phyloP scores from a whole-genome alignment of 2,329 filamentous ascomycete genomes.

The Xenoacremonium recifei region DNA sequence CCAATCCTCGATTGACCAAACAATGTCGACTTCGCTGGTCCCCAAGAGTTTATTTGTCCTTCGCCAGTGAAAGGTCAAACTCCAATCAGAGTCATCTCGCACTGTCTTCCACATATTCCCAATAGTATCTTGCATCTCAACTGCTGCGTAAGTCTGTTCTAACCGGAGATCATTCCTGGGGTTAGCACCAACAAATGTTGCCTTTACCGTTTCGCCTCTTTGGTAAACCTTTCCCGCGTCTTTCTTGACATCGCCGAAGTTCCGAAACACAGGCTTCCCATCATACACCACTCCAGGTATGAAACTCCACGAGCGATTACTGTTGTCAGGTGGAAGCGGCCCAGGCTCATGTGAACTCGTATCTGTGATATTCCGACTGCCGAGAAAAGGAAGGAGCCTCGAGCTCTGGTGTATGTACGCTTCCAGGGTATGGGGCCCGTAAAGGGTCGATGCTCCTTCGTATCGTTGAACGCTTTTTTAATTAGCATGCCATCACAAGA shows the following conservation, averaged over 20 bases:
- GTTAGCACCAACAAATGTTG: conserved; percentile 80
- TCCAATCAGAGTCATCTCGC: conserved; percentile 80
- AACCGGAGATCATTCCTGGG: conserved; percentile 81
- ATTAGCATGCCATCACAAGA: neutral
- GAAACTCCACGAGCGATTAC: conserved; percentile 71
- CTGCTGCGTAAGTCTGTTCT: conserved; percentile 72
- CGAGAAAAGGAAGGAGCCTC: conserved; percentile 59
- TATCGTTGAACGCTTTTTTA: conserved; percentile 69
- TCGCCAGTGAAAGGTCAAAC: conserved; percentile 76
- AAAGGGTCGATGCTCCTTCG: conserved; percentile 86
- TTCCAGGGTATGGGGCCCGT: conserved; percentile 79
- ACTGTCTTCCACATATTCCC: conserved; percentile 59
- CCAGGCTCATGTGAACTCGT: conserved; percentile 36
- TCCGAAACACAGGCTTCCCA: conserved; percentile 58
- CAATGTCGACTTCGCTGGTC: conserved; percentile 71
- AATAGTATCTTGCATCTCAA: conserved; percentile 51
- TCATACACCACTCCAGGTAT: conserved; percentile 79
- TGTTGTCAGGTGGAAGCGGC: conserved; percentile 73
- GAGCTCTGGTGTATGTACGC: conserved; percentile 83
- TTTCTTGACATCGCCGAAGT: conserved; percentile 65
- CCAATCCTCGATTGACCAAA: conserved; percentile 73
- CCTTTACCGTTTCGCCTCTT: conserved; percentile 59
- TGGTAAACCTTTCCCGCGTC: conserved; percentile 50
- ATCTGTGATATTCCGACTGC: neutral
- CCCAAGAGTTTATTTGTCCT: conserved; percentile 68